phyloP scores from a whole-genome alignment of 2,329 filamentous ascomycete genomes.

The Colletotrichum salicis region DNA sequence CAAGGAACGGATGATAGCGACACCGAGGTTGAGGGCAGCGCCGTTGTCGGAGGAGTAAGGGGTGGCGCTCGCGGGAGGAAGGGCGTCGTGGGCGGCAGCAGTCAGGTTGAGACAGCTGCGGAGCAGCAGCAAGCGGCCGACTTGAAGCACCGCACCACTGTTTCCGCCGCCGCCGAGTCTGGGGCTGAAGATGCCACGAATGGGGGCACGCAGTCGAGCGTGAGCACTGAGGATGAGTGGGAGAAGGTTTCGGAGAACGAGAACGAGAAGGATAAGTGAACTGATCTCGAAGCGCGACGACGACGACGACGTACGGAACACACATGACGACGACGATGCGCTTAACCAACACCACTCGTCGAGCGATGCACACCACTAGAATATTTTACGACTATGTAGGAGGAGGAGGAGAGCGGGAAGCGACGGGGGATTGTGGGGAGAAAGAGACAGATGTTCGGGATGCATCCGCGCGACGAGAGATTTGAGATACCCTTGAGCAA shows the following conservation, averaged over 20 bases:
- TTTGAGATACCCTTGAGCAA: constrained; percentile 35
- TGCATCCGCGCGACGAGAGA: constrained; percentile 13
- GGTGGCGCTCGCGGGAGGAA: not conserved
- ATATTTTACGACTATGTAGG: not conserved
- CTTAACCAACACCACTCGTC: constrained; percentile 1
- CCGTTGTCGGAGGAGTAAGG: not conserved
- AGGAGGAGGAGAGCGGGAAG: not conserved
- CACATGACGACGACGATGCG: not conserved
- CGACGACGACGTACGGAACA: not conserved
- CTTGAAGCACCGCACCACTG: constrained; percentile 59
- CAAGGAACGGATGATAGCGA: constrained; percentile 55
- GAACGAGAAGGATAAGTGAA: constrained; percentile 67
- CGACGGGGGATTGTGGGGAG: not conserved
- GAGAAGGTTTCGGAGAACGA: constrained; percentile 88
- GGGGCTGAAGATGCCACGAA: constrained; percentile 45
- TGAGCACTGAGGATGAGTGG: constrained; percentile 95
- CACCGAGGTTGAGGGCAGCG: constrained; percentile 58
- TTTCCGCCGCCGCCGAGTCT: constrained; percentile 37
- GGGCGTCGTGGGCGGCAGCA: constrained; percentile 45
- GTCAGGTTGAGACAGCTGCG: constrained; percentile 53
- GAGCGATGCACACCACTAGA: not conserved
- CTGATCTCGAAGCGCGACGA: not conserved
- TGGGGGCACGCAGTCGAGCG: constrained; percentile 63
- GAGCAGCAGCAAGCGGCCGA: constrained; percentile 51
- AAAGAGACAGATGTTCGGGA: not conserved